phyloP scores from a whole-genome alignment of 2,329 filamentous ascomycete species.

The Magnaporthiopsis poae region DNA sequence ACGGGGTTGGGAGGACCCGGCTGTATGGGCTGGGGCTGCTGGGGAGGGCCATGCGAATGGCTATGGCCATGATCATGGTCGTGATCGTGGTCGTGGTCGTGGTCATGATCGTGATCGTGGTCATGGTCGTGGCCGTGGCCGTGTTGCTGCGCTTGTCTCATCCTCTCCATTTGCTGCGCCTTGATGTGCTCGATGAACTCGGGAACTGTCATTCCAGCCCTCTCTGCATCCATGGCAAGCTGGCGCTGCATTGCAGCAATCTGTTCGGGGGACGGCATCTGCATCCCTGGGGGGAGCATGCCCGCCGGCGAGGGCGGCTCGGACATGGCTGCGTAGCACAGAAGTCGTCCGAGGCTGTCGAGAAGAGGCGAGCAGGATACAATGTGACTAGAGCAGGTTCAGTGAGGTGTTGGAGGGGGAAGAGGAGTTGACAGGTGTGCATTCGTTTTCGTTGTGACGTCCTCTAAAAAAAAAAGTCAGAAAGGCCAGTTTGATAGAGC shows the following conservation, averaged over 20 bases:
- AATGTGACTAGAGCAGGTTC: neutral
- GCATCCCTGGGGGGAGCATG: conserved; percentile 19
- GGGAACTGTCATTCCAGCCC: conserved; percentile 72
- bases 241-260: conserved; percentile 75
- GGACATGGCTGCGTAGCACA: neutral
- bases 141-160: conserved; percentile 33
- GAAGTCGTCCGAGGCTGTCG: neutral
- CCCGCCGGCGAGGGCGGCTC: conserved; percentile 14
- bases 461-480: neutral
- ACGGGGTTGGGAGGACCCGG: conserved; percentile 79
- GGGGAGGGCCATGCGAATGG: conserved; percentile 23
- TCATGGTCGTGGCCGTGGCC: conserved; percentile 22
- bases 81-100: conserved; percentile 21
- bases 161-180: conserved; percentile 37
- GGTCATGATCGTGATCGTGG: conserved; percentile 24
- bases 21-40: conserved; percentile 53
- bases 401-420: neutral
- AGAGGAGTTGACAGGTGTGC: neutral
- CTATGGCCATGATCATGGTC: conserved; percentile 31
- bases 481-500: conserved; percentile 1
- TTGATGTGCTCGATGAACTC: conserved; percentile 69
- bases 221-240: conserved; percentile 71
- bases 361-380: neutral
- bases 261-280: conserved; percentile 68
- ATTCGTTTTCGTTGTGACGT: neutral